A percentile compares a stretch with the other conserved stretches of the same genome.
phyloP scores from a whole-genome alignment of 371 early-diverging fungal species.

The Lichtheimia ornata region DNA sequence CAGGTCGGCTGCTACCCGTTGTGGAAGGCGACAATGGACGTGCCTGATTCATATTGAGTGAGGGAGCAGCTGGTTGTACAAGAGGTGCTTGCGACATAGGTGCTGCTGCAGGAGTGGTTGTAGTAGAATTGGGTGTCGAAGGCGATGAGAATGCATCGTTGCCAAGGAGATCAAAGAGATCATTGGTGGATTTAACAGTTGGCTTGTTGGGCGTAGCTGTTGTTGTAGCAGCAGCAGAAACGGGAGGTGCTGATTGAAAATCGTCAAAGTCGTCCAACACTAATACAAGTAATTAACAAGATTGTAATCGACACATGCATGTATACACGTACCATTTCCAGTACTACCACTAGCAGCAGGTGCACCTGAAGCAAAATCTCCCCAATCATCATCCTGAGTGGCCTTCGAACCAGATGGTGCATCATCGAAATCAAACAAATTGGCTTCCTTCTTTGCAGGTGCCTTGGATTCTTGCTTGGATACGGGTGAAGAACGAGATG shows the following conservation, averaged over 20 bases:
- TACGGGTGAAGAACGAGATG: slow-evolving; percentile 17
- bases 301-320: not conserved
- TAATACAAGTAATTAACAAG: not conserved
- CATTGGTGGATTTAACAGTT: slow-evolving; percentile 20
- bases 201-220: slow-evolving; percentile 9
- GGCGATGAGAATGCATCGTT: slow-evolving; percentile 29
- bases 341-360: slow-evolving; percentile 20
- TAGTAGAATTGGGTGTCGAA: slow-evolving; percentile 9
- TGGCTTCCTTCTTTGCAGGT: slow-evolving; percentile 47
- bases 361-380: slow-evolving; percentile 48
- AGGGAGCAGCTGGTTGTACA: slow-evolving; percentile 5
- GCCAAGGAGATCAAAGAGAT: slow-evolving; percentile 47
- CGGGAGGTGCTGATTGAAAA: slow-evolving; percentile 57
- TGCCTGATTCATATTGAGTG: slow-evolving; percentile 3
- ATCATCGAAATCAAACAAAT: slow-evolving; percentile 65
- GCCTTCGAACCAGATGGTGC: slow-evolving; percentile 20
- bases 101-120: slow-evolving; percentile 8
- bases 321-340: slow-evolving; percentile 16
- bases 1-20: slow-evolving; percentile 10
- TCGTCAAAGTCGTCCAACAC: slow-evolving; percentile 61
- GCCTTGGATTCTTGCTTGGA: slow-evolving; percentile 20
- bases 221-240: slow-evolving; percentile 14
- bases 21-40: slow-evolving; percentile 14
- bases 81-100: not conserved
- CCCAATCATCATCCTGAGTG: slow-evolving; percentile 57